Evolutionary conservation across 75 land plant species (phyloP), one percentile per base, ranked within the genome.

Genomic region (Picea sitchensis): DNA sequence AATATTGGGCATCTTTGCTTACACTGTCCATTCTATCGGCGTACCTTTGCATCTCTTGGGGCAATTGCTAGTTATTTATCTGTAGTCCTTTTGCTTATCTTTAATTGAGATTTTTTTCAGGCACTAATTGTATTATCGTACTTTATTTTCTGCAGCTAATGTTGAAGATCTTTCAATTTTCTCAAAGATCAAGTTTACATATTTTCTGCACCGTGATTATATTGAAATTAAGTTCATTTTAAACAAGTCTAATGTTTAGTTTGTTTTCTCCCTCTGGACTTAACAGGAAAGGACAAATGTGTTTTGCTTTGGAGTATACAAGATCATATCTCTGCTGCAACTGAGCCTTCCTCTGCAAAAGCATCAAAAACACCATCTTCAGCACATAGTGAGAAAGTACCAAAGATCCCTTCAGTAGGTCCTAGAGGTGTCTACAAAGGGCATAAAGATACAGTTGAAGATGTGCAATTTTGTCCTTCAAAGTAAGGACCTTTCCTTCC

Each of bases 251-350:
- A 44, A 71, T 44, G 23, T 36, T 71, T 71, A 14, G 34, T 17
- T 71, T 71, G 17, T 47, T n/a, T 20, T 0, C 54, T 44, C 26
- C 41, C 18, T 71, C 5, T 71, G 12, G 17, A 2, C 11, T 71
- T 20, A 26, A 58, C 88, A 98, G 99, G 99, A 31, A 93, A 95
- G 75, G 99, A 98, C 84, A 90, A 89, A 74, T 85, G 82, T 47
- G 98, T 98, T 64, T 87, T 98, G 73, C 86, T 95, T 60, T 98
- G 99, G 99, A 95, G 94, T 72, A 98, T 98, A 73, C 92, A 93
- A 65, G 99, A 98, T 76, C 95, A 94, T 61, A 86, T 92, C 31
- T 85, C 94, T 73, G 47, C 91, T 69, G 59, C 79, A 17, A 79
- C 88, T 32, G 79, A 86, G 2, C 23, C 83, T 1, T 84, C 87